A percentile compares a stretch with the other conserved stretches of the same genome.
These are phyloP conservation scores for Coniochaeta pulveracea DNA, from an alignment of 2,329 filamentous ascomycete genomes.

Conservation along the genomic window DNA sequence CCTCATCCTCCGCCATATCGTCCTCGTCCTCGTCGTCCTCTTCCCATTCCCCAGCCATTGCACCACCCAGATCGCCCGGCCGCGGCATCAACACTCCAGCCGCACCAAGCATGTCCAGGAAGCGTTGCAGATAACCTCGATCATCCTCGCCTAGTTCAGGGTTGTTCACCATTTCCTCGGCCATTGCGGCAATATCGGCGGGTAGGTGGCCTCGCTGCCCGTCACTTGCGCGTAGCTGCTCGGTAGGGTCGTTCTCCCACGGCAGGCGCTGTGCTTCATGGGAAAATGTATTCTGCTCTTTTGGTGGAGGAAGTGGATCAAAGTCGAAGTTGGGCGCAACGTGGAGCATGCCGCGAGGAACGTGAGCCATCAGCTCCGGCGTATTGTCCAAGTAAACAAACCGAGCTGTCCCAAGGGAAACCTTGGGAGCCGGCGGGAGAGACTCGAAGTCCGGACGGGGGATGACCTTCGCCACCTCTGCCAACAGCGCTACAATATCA, in stretches of 20 bases:
- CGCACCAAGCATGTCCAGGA: slow-evolving; percentile 4
- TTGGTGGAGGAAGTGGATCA: slow-evolving; percentile 67
- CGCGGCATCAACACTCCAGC: not conserved
- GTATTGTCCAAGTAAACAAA: slow-evolving; percentile 72
- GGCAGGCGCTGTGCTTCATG: slow-evolving; percentile 28
- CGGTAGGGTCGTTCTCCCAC: slow-evolving; percentile 18
- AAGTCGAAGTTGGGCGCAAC: slow-evolving; percentile 61
- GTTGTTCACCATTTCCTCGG: not conserved
- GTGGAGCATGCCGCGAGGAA: slow-evolving; percentile 55
- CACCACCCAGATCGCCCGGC: slow-evolving; percentile 1
- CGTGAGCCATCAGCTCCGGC: slow-evolving; percentile 55
- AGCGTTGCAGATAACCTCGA: not conserved
- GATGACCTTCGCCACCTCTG: slow-evolving; percentile 32
- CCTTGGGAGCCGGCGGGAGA: slow-evolving; percentile 23
- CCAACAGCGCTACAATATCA: slow-evolving; percentile 56
- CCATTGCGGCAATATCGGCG: not conserved
- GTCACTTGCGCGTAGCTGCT: not conserved
- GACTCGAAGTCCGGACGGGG: slow-evolving; percentile 18
- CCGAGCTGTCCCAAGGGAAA: slow-evolving; percentile 47
- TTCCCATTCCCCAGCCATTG: not conserved
- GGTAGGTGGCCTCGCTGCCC: not conserved
- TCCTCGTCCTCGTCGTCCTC: slow-evolving; percentile 17
- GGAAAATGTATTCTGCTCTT: slow-evolving; percentile 40
- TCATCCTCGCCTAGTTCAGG: not conserved
- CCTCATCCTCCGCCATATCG: slow-evolving; percentile 15